Conservation (phyloP, 2,329 filamentous ascomycete genomes). For the Ceratocystis colombiana region DNA sequence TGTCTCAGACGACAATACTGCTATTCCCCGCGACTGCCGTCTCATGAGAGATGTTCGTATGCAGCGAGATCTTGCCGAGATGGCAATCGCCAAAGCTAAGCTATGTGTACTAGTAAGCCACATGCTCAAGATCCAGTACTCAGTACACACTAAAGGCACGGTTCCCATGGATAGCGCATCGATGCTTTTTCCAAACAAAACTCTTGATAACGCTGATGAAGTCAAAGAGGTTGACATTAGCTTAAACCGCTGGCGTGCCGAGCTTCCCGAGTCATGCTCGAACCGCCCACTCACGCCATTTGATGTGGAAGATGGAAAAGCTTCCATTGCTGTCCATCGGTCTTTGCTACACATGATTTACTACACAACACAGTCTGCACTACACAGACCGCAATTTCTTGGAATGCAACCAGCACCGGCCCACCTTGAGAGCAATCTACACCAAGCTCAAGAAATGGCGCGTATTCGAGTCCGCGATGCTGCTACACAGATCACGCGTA, state of each 20-base stretch:
- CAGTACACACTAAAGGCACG: slow-evolving; percentile 75
- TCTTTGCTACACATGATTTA: slow-evolving; percentile 91
- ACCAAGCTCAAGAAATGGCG: slow-evolving; percentile 52
- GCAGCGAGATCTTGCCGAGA: slow-evolving; percentile 67
- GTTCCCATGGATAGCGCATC: slow-evolving; percentile 69
- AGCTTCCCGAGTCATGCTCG: slow-evolving; percentile 60
- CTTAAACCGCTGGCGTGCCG: slow-evolving; percentile 65
- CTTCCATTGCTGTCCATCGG: slow-evolving; percentile 58
- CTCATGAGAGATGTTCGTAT: slow-evolving; percentile 59
- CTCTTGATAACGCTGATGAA: slow-evolving; percentile 68
- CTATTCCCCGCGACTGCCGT: slow-evolving; percentile 60
- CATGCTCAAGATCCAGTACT: slow-evolving; percentile 85
- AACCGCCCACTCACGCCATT: slow-evolving; percentile 49
- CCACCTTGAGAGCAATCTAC: slow-evolving; percentile 22
- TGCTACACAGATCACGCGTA: slow-evolving; percentile 73
- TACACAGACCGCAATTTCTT: slow-evolving; percentile 84
- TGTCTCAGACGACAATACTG: slow-evolving; percentile 56
- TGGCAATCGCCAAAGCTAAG: slow-evolving; percentile 88
- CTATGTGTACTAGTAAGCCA: slow-evolving; percentile 82
- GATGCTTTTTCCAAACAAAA: slow-evolving; percentile 86
- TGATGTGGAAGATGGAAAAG: slow-evolving; percentile 50
- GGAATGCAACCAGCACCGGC: slow-evolving; percentile 50
- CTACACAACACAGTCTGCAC: slow-evolving; percentile 78
- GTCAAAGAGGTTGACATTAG: slow-evolving; percentile 71
- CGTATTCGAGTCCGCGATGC: slow-evolving; percentile 73